Conservation (phyloP, 352 stramenopile genomes). For the Peronosclerospora sorghi region DNA sequence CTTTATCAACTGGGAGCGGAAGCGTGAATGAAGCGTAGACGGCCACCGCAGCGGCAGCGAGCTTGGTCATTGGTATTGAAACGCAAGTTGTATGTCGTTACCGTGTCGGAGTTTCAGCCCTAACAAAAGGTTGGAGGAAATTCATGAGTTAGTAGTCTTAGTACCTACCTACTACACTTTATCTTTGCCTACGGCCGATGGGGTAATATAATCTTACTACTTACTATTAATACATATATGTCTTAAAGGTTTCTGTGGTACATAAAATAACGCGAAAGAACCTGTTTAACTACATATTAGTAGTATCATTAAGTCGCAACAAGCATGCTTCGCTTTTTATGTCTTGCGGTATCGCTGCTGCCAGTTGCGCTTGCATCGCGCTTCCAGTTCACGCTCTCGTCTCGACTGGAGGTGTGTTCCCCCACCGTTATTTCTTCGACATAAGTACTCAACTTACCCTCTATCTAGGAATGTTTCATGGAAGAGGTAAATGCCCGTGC, state of each 20-base stretch:
- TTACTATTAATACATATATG: no score
- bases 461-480: conserved; percentile 39
- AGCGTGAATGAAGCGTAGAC: conserved; percentile 26
- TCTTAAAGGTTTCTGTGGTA: no score
- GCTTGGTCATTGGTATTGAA: conserved; percentile 24
- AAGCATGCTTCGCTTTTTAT: conserved; percentile 12
- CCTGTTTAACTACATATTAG: no score
- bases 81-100: no score
- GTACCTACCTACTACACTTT: no score
- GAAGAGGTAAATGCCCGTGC: conserved; percentile 44
- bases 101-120: conserved; percentile 1
- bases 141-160: no score
- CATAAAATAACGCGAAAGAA: no score
- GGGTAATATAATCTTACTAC: no score
- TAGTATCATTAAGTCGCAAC: background rate
- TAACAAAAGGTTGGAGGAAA: no score
- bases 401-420: conserved; percentile 23
- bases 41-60: conserved; percentile 20
- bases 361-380: conserved; percentile 19
- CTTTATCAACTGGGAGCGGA: conserved; percentile 12
- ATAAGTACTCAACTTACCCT: background rate
- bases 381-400: conserved; percentile 38
- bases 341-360: conserved; percentile 10
- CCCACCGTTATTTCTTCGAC: background rate
- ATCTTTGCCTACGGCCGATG: no score